Conservation (phyloP, 192 early-diverging fungal species). For the Anaeromyces robustus region DNA sequence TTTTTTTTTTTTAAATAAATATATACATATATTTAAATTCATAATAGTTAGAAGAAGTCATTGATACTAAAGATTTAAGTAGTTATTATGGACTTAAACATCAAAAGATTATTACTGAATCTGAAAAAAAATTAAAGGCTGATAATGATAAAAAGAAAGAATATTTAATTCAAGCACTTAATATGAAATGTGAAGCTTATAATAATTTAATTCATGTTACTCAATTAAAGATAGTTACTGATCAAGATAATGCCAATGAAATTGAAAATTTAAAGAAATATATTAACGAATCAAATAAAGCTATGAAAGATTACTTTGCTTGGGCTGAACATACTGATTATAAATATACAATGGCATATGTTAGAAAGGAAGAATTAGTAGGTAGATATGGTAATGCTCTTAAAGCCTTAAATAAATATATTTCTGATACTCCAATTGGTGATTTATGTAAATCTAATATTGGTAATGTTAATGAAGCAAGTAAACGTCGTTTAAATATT, state of each 20-base stretch:
- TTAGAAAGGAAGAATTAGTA: conserved; percentile 25
- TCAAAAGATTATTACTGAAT: not conserved
- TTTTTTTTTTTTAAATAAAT: no score
- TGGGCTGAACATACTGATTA: conserved; percentile 18
- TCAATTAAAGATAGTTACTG: not conserved
- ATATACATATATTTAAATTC: no score
- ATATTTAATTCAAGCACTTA: not conserved
- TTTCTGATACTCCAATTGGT: conserved; percentile 22
- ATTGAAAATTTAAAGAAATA: conserved; percentile 10
- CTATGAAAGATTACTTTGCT: not conserved
- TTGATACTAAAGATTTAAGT: not conserved
- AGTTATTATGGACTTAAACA: not conserved
- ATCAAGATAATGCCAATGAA: conserved; percentile 22
- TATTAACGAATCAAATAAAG: not conserved
- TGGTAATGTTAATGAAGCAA: not conserved
- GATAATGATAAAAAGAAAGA: not conserved
- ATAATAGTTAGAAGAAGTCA: not conserved
- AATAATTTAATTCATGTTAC: not conserved
- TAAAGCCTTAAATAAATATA: conserved; percentile 53
- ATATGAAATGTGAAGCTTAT: not conserved
- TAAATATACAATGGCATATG: conserved; percentile 41
- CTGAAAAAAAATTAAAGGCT: not conserved
- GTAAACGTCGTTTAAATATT: not conserved
- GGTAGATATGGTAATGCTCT: conserved; percentile 50
- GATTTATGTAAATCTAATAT: not conserved